Evolutionary conservation across 371 early-diverging fungal genomes (phyloP), one percentile per base, ranked within the genome.

Genomic region (Furculomyces boomerangus): DNA sequence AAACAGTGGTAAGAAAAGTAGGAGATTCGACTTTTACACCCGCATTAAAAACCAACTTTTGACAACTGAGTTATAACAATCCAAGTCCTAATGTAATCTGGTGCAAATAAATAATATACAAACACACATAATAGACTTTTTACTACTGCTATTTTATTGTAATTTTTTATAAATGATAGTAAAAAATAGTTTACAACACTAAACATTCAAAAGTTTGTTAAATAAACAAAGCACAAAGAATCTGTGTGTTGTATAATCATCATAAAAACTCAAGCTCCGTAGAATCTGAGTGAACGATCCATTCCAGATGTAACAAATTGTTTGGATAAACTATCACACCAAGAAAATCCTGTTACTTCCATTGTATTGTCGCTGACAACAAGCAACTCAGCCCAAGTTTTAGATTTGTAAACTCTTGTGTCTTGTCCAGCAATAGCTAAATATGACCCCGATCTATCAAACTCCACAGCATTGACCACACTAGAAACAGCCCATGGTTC

Each of bases 401-500:
- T 90, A 32, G 82, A 75, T 64, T 85, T 84, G 59, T 75, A 71
- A 31, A 86, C 71, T 28, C 67, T 49, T n/a, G 60, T 24, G 41
- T 77, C 76, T 30, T 73, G 70, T 28, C 82, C 80, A 63, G 77
- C 84, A 26, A 86, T 76, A 41, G 82, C 91, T 53, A 92, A 67
- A 56, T 84, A 92, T 54, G 85, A 81, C 13, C 86, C 93, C 52
- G 80, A 81, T 31, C 73, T 67, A 60, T 92, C 94, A 65, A 86
- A 93, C 20, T 72, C 58, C 30, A 86, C 78, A 13, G 75, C 65
- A 30, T 74, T 71, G 50, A 83, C 74, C 57, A 73, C 65, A 43
- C 75, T 66, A 22, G 62, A 62, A 5, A 2, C 37, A 3, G 26
- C 53, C 1, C 39, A 26, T 37, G 45, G 37, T 20, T 28, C 10